Evolutionary conservation across 495 filamentous ascomycete species (phyloP).

Genomic region (Achaetomiella virescens): DNA sequence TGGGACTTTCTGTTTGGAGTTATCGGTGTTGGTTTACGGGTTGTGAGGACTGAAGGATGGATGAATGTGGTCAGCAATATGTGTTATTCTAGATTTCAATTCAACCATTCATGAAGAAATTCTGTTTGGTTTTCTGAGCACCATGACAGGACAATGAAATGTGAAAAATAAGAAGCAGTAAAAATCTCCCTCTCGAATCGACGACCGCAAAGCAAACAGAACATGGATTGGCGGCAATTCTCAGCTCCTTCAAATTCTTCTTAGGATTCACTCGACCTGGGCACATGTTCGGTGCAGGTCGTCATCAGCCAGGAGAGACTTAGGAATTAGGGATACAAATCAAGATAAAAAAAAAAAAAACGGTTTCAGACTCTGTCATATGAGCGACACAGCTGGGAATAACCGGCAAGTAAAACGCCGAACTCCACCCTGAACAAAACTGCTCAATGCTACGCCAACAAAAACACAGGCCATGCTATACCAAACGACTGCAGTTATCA

Average conservation of each 20-base stretch:
- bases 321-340: too few relatives aligned
- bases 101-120: neutral
- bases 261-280: too few relatives aligned
- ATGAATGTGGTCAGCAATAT: neutral
- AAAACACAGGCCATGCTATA: slow-evolving; percentile 3
- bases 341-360: too few relatives aligned
- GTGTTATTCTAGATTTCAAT: neutral
- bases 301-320: too few relatives aligned
- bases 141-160: neutral
- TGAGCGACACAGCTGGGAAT: neutral
- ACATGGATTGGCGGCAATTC: too few relatives aligned
- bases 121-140: neutral
- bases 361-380: too few relatives aligned
- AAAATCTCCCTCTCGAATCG: too few relatives aligned
- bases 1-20: neutral
- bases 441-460: neutral
- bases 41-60: neutral
- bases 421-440: neutral
- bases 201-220: too few relatives aligned
- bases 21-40: neutral
- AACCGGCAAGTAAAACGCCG: slow-evolving; percentile 3
- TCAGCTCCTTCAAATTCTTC: too few relatives aligned
- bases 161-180: too few relatives aligned
- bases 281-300: too few relatives aligned
- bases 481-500: neutral